phyloP scores from a whole-genome alignment of 1,139 yeast genomes.

The Geotrichum histeridarum region DNA sequence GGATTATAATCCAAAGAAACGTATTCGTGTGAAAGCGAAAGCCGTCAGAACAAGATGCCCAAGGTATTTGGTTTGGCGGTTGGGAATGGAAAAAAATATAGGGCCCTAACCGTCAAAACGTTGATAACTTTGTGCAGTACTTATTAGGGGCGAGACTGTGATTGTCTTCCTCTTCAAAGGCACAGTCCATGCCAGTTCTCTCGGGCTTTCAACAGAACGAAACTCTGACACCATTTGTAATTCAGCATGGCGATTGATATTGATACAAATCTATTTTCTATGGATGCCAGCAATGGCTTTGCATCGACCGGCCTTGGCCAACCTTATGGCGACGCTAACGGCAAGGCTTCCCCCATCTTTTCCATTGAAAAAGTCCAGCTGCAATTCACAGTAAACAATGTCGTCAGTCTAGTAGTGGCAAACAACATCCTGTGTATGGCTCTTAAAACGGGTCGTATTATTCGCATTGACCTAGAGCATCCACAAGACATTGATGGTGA shows the following conservation, averaged over 20 bases:
- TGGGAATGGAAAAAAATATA: slow-evolving; percentile 6
- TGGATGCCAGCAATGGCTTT: slow-evolving; percentile 18
- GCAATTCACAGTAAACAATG: slow-evolving; percentile 46
- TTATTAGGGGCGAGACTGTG: neutral
- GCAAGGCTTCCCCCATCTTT: slow-evolving; percentile 28
- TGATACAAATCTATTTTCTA: slow-evolving; percentile 6
- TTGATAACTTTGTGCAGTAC: slow-evolving; percentile 1
- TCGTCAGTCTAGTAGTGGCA: slow-evolving; percentile 44
- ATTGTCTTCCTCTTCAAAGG: neutral
- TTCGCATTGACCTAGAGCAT: slow-evolving; percentile 50
- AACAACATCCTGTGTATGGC: slow-evolving; percentile 49
- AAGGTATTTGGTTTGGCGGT: slow-evolving; percentile 12
- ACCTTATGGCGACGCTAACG: slow-evolving; percentile 14
- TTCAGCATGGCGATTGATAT: slow-evolving; percentile 8
- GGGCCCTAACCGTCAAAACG: slow-evolving; percentile 3
- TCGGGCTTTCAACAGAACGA: neutral
- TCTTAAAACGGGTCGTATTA: slow-evolving; percentile 43
- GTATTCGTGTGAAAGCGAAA: neutral
- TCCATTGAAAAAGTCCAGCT: slow-evolving; percentile 52
- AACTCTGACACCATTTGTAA: neutral
- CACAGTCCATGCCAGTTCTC: neutral
- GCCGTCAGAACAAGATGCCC: neutral
- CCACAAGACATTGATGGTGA: slow-evolving; percentile 47
- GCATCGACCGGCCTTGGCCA: slow-evolving; percentile 11
- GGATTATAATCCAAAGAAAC: no score